Evolutionary conservation across 371 early-diverging fungal genomes (phyloP).

Genomic region (Actinomucor elegans): DNA sequence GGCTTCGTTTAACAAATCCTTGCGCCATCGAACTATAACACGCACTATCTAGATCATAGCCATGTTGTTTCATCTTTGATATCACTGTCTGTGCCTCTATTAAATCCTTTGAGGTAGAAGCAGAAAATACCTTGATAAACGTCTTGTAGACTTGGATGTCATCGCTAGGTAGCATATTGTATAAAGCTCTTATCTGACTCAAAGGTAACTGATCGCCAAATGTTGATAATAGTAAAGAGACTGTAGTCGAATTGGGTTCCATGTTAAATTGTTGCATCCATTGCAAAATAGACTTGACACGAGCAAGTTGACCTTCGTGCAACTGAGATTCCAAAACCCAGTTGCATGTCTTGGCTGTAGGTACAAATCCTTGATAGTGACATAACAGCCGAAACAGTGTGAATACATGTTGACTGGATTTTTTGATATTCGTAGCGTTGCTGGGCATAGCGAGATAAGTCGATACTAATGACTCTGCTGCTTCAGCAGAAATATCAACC

Average conservation of each 20-base stretch:
- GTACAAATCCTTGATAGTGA: background rate
- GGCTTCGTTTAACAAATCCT: constrained; percentile 20
- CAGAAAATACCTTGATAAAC: constrained; percentile 25
- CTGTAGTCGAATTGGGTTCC: constrained; percentile 12
- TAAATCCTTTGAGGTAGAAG: too few species aligned
- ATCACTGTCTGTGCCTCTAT: constrained; percentile 12
- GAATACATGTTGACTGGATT: background rate
- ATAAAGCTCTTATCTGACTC: constrained; percentile 2
- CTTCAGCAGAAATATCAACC: background rate
- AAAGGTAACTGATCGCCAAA: constrained; percentile 5
- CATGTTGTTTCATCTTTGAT: constrained; percentile 14
- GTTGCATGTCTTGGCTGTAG: constrained; percentile 11
- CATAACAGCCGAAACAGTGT: constrained; percentile 2
- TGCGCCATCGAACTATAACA: constrained; percentile 20
- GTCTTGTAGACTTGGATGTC: constrained; percentile 12
- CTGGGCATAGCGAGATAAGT: background rate
- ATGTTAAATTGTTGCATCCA: constrained; percentile 17
- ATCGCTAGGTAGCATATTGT: background rate
- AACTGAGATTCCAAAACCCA: constrained; percentile 5
- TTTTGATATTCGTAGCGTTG: background rate
- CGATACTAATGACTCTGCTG: background rate
- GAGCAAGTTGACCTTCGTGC: background rate
- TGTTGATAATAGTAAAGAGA: constrained; percentile 7
- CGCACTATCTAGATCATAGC: background rate
- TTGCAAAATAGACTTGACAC: constrained; percentile 1